Evolutionary conservation across 768 basidiomycete genomes (phyloP).

Genomic region (Ramaria rubella): DNA sequence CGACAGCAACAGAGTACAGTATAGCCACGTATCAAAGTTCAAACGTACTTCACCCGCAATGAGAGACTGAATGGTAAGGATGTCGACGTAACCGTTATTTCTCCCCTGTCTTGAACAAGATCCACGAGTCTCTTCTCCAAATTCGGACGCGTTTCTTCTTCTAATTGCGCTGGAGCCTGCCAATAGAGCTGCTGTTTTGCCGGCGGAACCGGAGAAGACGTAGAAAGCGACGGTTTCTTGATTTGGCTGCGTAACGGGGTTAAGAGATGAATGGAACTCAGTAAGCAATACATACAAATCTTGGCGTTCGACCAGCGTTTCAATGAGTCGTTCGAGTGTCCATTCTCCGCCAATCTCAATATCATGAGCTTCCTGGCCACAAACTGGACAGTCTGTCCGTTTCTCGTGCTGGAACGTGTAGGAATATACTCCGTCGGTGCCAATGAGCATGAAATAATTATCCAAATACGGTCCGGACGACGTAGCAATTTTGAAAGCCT

Average conservation of each 20-base stretch:
- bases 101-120: constrained; percentile 67
- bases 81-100: constrained; percentile 82
- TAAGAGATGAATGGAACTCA: background rate
- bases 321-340: constrained; percentile 84
- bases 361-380: constrained; percentile 84
- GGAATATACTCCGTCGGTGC: constrained; percentile 93
- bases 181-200: constrained; percentile 47
- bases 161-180: constrained; percentile 89
- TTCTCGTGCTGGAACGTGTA: constrained; percentile 96
- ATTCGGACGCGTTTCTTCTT: constrained; percentile 85
- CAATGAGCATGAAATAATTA: constrained; percentile 98
- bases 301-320: constrained; percentile 78
- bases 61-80: constrained; percentile 78
- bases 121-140: constrained; percentile 81
- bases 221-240: constrained; percentile 89
- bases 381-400: constrained; percentile 92
- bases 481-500: constrained; percentile 98
- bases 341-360: constrained; percentile 61
- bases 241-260: constrained; percentile 62
- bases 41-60: constrained; percentile 25
- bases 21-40: too few relatives aligned
- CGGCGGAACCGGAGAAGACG: constrained; percentile 53
- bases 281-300: constrained; percentile 61
- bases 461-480: constrained; percentile 90
- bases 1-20: too few relatives aligned